phyloP scores from a whole-genome alignment of 768 basidiomycete genomes.

The Hygrophorus pudorinus region DNA sequence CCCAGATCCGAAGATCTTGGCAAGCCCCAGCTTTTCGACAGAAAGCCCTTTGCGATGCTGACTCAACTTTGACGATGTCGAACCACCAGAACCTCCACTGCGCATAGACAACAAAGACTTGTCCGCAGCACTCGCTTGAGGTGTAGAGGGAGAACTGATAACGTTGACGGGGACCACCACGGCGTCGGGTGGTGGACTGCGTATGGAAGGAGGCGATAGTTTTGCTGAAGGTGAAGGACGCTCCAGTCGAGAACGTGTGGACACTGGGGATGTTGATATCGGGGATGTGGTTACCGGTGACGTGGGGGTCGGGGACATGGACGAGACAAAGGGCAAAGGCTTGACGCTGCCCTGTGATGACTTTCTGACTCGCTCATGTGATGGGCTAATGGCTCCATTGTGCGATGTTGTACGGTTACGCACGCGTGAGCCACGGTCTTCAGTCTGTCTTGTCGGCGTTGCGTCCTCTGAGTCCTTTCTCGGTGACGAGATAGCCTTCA shows the following conservation, averaged over 20 bases:
- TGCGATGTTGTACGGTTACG: constrained; percentile 1
- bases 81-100: constrained; percentile 4
- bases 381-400: background rate
- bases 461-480: constrained; percentile 1
- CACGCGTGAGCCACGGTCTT: background rate
- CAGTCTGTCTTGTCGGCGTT: background rate
- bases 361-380: constrained; percentile 11
- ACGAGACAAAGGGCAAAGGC: constrained; percentile 18
- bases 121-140: constrained; percentile 15
- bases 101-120: constrained; percentile 10
- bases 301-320: background rate
- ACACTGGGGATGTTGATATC: constrained; percentile 9
- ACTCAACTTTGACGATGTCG: constrained; percentile 14
- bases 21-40: constrained; percentile 70
- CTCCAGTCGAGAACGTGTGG: background rate
- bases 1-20: constrained; percentile 55
- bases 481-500: background rate
- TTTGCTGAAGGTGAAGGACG: constrained; percentile 2
- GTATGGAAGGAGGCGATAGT: constrained; percentile 1
- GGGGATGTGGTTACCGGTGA: background rate
- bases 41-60: constrained; percentile 56
- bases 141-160: constrained; percentile 31
- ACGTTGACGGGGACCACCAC: constrained; percentile 10
- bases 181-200: background rate
- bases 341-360: constrained; percentile 22